These are phyloP conservation scores for Pichia sp. DNA, from an alignment of 1,139 yeast species.

Conservation along the genomic window DNA sequence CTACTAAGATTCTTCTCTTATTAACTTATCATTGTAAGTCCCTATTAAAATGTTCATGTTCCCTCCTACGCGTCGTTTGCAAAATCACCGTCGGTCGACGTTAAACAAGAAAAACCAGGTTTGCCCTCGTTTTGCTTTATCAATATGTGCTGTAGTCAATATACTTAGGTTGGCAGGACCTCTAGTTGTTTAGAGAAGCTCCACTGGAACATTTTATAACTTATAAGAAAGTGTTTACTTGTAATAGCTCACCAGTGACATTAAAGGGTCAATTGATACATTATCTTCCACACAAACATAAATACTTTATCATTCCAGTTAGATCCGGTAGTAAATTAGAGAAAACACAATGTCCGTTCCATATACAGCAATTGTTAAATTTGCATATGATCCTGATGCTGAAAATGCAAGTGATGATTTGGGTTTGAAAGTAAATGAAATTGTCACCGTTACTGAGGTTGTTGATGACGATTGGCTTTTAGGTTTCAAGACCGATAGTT, in stretches of 20 bases:
- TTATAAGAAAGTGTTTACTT: neutral
- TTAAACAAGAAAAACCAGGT: neutral
- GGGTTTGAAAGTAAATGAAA: slow-evolving; percentile 58
- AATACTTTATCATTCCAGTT: neutral
- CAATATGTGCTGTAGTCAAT: neutral
- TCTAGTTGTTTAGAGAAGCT: neutral
- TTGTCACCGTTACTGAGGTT: slow-evolving; percentile 63
- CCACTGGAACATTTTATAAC: neutral
- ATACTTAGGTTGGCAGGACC: neutral
- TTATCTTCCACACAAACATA: neutral
- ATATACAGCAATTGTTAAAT: slow-evolving; percentile 25
- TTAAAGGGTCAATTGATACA: neutral
- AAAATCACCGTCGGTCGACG: neutral
- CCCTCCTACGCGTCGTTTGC: neutral
- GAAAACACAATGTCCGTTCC: slow-evolving; percentile 16
- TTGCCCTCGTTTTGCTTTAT: neutral
- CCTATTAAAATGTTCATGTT: neutral
- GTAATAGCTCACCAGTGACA: neutral
- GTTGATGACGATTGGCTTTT: slow-evolving; percentile 91
- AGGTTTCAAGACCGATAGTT: slow-evolving; percentile 39
- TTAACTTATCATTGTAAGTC: neutral
- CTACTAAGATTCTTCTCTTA: neutral
- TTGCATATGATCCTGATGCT: slow-evolving; percentile 27
- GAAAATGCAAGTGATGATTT: slow-evolving; percentile 64
- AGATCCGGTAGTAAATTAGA: neutral